Percentiles rank a stretch among this genome's conserved stretches.
These are phyloP conservation scores for Pseudoperonospora humuli DNA, from an alignment of 352 stramenopile genomes.

Conservation along the genomic window DNA sequence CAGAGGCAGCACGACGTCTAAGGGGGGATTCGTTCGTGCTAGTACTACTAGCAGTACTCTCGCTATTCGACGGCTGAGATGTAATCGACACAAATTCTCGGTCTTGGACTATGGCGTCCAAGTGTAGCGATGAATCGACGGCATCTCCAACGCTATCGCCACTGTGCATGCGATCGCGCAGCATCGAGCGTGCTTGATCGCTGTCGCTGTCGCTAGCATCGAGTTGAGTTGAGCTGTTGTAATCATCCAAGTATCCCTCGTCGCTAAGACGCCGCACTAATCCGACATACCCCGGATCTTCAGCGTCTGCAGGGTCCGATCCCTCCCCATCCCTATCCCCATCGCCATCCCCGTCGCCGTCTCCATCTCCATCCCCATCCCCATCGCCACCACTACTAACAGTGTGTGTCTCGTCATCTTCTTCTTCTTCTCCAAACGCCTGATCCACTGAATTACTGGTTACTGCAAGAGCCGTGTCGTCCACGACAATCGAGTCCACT, in stretches of 20 bases:
- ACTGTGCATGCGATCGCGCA: slow-evolving; percentile 31
- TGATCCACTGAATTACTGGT: slow-evolving; percentile 19
- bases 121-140: slow-evolving; percentile 18
- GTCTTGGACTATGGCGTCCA: slow-evolving; percentile 16
- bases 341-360: no score
- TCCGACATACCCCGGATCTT: slow-evolving; percentile 25
- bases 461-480: slow-evolving; percentile 16
- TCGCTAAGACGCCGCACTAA: slow-evolving; percentile 27
- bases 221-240: slow-evolving; percentile 12
- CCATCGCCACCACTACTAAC: slow-evolving; percentile 25
- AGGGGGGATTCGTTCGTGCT: slow-evolving; percentile 7
- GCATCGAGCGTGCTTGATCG: slow-evolving; percentile 16
- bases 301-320: slow-evolving; percentile 16
- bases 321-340: slow-evolving; percentile 27
- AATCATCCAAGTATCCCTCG: slow-evolving; percentile 31
- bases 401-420: slow-evolving; percentile 25
- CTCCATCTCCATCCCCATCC: no score
- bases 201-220: slow-evolving; percentile 10
- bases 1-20: slow-evolving; percentile 28
- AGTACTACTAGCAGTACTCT: slow-evolving; percentile 2
- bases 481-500: slow-evolving; percentile 33
- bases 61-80: slow-evolving; percentile 9
- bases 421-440: slow-evolving; percentile 39
- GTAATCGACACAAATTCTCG: slow-evolving; percentile 16
- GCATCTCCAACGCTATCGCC: slow-evolving; percentile 32